These are phyloP conservation scores for Fistulifera pelliculosa DNA, from an alignment of 108 stramenopile genomes.

Conservation along the genomic window DNA sequence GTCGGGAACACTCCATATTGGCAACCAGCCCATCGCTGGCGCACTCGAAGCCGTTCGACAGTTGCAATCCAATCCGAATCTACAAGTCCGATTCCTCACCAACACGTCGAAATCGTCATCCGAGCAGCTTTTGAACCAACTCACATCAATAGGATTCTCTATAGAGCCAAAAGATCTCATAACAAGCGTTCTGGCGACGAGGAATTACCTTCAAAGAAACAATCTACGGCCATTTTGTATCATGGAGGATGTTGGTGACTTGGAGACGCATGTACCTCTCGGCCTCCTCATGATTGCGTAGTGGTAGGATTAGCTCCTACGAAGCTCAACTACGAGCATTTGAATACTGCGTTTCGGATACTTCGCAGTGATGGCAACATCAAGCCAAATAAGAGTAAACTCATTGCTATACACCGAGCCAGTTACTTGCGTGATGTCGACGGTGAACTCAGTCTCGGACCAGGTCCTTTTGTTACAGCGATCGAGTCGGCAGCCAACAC, in stretches of 20 bases:
- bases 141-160: constrained; percentile 37
- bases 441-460: constrained; percentile 38
- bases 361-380: constrained; percentile 4
- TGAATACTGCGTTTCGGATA: constrained; percentile 63
- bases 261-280: constrained; percentile 8
- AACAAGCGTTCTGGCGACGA: constrained; percentile 47
- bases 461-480: constrained; percentile 52
- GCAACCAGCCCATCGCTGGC: constrained; percentile 38
- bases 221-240: constrained; percentile 39
- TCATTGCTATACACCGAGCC: constrained; percentile 60
- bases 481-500: constrained; percentile 29
- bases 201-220: constrained; percentile 25
- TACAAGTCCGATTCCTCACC: constrained; percentile 42
- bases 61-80: constrained; percentile 17
- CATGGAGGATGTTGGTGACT: constrained; percentile 48
- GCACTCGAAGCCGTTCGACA: constrained; percentile 37
- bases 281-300: constrained; percentile 39
- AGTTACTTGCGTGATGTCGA: constrained; percentile 41
- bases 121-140: constrained; percentile 20
- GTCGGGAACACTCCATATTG: constrained; percentile 64
- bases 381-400: constrained; percentile 7
- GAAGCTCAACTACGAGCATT: constrained; percentile 40
- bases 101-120: constrained; percentile 50
- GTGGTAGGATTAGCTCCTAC: constrained; percentile 62
- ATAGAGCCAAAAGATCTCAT: constrained; percentile 20